Evolutionary conservation across 306 rosid species (phyloP).

Genomic region (Macrotyloma uniflorum): DNA sequence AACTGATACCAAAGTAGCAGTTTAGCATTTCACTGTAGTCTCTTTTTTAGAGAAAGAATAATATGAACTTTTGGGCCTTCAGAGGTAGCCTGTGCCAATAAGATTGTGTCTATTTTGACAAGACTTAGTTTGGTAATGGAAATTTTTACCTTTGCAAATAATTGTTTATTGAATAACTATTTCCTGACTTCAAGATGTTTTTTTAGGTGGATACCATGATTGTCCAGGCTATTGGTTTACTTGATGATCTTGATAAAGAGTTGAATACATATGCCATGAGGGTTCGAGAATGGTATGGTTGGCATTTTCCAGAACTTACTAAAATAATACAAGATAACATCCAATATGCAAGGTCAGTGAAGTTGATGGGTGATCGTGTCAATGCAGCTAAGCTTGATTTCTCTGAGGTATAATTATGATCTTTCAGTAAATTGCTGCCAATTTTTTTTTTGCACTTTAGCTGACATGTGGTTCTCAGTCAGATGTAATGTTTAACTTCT

Average conservation of each 20-base stretch:
- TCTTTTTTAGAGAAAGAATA: neutral
- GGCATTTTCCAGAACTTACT: slow-evolving; percentile 99
- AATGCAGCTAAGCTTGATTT: slow-evolving; percentile 89
- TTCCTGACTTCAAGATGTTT: neutral
- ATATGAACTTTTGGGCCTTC: neutral
- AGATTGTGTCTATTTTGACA: neutral
- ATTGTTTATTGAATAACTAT: neutral
- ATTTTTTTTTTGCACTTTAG: neutral
- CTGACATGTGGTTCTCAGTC: neutral
- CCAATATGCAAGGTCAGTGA: slow-evolving; percentile 78
- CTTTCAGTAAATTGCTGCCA: neutral
- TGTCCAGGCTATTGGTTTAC: slow-evolving; percentile 96
- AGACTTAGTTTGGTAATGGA: neutral
- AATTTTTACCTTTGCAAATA: neutral
- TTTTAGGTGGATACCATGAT: slow-evolving; percentile 94
- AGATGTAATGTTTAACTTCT: neutral
- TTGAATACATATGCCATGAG: slow-evolving; percentile 96
- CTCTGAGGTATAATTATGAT: slow-evolving; percentile 66
- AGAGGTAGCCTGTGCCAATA: neutral
- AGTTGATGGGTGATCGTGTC: slow-evolving; percentile 87
- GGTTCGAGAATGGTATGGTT: slow-evolving; percentile 97
- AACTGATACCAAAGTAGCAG: neutral
- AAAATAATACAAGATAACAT: slow-evolving; percentile 88
- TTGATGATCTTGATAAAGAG: slow-evolving; percentile 96
- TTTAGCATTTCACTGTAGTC: neutral